Evolutionary conservation across 331 rosid species (phyloP), one percentile per base, ranked within the genome.

Genomic region (Spiraea crenata): DNA sequence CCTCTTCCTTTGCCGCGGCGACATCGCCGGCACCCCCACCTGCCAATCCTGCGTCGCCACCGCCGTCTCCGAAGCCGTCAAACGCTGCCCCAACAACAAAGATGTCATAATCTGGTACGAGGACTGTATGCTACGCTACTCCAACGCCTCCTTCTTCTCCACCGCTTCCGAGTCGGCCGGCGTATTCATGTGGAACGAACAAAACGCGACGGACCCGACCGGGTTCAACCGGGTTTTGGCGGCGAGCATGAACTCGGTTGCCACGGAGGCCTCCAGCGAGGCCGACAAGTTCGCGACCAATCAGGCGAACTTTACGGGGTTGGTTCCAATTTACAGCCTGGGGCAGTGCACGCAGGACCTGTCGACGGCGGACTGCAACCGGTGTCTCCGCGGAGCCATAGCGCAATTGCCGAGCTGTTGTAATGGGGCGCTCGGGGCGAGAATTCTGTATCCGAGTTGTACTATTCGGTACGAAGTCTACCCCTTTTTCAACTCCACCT

Each of bases 1-100:
- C 55, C 80, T 80, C 47, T 84, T 85, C 80, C 87, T 81, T 71
- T 89, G 92, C 72, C 90, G 92, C 19, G 89, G 85, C 0, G 90
- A 87, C 70, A 58, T 79, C 20, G 7, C 46, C 57, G 5, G 45
- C 66, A 2, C 70, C 8, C 31, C 68, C 12, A 14, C 41, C 7
- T 91, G 96, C 63, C 74, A 61, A 20, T 77, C 74, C 57, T 87
- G 96, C 65, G 82, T 84, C 1, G 49, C 57, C 47, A 50, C 55
- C 13, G 93, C 90, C 5, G 75, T 70, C 20, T 54, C 50, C 13
- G 70, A 50, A 0, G 31, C 64, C 5, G 38, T 13, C 17, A 49
- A 6, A 37, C 73, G 10, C 59, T 87, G 90, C 72, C 77, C 79
- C 0, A 54, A 7, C 3, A 63, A 70, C n/a, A 78, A 56, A 65